A percentile compares a stretch with the other conserved stretches of the same genome.
phyloP scores from a whole-genome alignment of 805 yeast genomes.

The Millerozyma acaciae region DNA sequence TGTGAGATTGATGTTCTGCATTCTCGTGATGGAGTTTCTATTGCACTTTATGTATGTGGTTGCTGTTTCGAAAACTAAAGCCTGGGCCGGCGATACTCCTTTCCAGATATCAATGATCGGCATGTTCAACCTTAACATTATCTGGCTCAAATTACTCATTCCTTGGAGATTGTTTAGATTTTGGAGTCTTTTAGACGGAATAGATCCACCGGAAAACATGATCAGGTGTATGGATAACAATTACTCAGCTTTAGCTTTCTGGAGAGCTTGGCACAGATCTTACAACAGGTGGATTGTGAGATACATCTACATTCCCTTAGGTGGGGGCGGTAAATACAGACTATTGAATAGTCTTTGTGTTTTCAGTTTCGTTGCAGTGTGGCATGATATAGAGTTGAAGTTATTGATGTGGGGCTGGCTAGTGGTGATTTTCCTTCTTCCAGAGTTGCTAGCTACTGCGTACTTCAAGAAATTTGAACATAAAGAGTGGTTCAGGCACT shows the following conservation, averaged over 20 bases:
- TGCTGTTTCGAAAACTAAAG: slow-evolving; percentile 83
- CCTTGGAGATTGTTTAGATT: slow-evolving; percentile 96
- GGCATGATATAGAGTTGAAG: slow-evolving; percentile 95
- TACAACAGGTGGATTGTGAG: slow-evolving; percentile 86
- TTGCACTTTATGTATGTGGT: slow-evolving; percentile 89
- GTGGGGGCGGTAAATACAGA: slow-evolving; percentile 70
- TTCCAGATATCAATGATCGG: slow-evolving; percentile 95
- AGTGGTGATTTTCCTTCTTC: slow-evolving; percentile 78
- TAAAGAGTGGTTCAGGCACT: slow-evolving; percentile 70
- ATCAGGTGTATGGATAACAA: slow-evolving; percentile 93
- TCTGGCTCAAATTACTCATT: slow-evolving; percentile 87
- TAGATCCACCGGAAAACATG: slow-evolving; percentile 98
- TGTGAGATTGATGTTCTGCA: slow-evolving; percentile 63
- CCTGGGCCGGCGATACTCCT: slow-evolving; percentile 88
- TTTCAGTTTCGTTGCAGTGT: slow-evolving; percentile 91
- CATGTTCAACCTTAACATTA: slow-evolving; percentile 78
- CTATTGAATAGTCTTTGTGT: slow-evolving; percentile 77
- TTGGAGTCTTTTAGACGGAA: slow-evolving; percentile 89
- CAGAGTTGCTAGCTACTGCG: slow-evolving; percentile 69
- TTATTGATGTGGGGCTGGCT: slow-evolving; percentile 95
- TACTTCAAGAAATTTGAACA: slow-evolving; percentile 37
- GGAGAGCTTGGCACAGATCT: slow-evolving; percentile 99
- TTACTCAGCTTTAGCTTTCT: slow-evolving; percentile 88
- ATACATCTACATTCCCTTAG: slow-evolving; percentile 87
- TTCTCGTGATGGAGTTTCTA: slow-evolving; percentile 83